Conservation (phyloP, 169 alveolate genomes). For the Plasmodium coatneyi region DNA sequence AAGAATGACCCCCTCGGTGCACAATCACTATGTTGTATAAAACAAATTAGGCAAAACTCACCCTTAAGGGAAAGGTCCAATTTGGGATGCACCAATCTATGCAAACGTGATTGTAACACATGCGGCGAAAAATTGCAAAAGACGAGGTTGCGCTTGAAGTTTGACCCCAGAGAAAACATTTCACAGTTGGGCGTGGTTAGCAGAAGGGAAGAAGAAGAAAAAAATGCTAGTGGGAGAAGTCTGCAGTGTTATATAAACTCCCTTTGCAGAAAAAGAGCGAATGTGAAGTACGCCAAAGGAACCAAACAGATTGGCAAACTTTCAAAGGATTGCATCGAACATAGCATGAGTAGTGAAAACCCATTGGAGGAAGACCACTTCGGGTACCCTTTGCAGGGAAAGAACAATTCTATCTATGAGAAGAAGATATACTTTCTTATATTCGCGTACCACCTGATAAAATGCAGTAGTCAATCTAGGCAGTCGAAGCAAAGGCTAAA, state of each 20-base stretch:
- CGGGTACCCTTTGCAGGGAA: neutral
- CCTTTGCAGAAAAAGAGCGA: neutral
- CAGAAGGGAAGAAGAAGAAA: neutral
- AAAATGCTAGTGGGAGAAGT: neutral
- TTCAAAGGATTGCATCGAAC: neutral
- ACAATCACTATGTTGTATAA: neutral
- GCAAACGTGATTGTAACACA: neutral
- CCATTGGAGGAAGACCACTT: neutral
- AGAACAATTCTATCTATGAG: neutral
- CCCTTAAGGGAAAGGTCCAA: neutral
- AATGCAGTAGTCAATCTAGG: neutral
- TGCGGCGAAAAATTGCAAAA: neutral
- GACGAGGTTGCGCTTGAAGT: slow-evolving; percentile 5
- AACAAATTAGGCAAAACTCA: neutral
- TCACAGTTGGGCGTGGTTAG: neutral
- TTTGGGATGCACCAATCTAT: neutral
- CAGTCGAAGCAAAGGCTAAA: neutral
- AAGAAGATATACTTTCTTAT: slow-evolving; percentile 42
- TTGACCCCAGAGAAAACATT: neutral
- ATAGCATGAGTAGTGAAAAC: neutral
- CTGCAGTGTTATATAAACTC: neutral
- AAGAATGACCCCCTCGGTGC: neutral
- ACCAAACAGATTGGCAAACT: neutral
- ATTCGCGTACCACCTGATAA: slow-evolving; percentile 38
- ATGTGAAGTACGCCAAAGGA: neutral